Evolutionary conservation across 2,329 filamentous ascomycete species (phyloP), one percentile per base, ranked within the genome.

Genomic region (Macrophomina tecta): DNA sequence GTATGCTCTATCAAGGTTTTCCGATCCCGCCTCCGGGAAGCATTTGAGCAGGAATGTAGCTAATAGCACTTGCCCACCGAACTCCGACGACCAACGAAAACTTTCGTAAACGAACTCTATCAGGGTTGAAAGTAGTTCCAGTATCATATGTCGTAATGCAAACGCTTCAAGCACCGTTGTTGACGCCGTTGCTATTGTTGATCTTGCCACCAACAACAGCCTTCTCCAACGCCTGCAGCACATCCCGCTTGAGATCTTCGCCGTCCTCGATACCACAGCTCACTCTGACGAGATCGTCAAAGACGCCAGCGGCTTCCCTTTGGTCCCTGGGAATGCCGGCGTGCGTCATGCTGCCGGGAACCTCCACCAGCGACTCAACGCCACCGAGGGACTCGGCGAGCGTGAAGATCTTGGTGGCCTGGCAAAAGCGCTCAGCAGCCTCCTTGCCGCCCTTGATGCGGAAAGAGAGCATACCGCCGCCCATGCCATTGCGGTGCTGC

Each of bases 391-490:
- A 92, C 85, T 99, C 95, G 36, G 95, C 95, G 6, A 99, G 86
- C 1, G 93, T 97, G 82, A 97, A 98, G 78, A 99, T 89, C 75
- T 88, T 88, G 51, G 94, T 97, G 68, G 86, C 82, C 80, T 95
- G 90, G 85, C 95, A 98, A 87, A 99, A 99, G 63, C 89, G 87
- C 81, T 96, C 91, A 14, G 95, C 95, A 0, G 94, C 94, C 53
- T 85, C 86, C 75, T 93, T 87, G 42, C 95, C 95, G 66, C 94
- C 95, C 71, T 88, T 87, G 79, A 99, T 92, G 71, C 95, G 91
- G 89, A 99, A 99, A 67, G 91, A 94, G 51, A 99, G 88, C 95
- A 99, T 99, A 69, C 95, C 95, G 72, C 95, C 95, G 68, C 95
- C 95, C 86, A 98, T 90, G 69, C 91, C 95, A 73, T 96, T 87